Percentiles rank a stretch among this genome's conserved stretches.
Evolutionary conservation across 192 early-diverging fungal genomes (phyloP).

Genomic region (Backusella westeae): DNA sequence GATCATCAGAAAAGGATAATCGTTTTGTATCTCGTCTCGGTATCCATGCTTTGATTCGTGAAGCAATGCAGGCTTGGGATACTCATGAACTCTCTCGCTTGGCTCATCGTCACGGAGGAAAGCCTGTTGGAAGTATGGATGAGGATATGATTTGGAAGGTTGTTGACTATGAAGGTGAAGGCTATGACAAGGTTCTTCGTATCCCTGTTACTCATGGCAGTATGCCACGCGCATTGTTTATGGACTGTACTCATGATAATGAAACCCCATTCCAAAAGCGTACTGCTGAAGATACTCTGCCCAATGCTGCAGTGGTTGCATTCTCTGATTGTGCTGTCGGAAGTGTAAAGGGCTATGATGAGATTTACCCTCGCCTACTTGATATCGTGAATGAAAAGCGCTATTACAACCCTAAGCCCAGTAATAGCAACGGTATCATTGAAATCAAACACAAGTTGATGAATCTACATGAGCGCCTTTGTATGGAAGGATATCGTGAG

Average conservation of each 20-base stretch:
- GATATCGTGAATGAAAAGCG: conserved; percentile 88
- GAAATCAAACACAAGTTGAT: conserved; percentile 72
- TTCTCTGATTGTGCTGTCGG: conserved; percentile 92
- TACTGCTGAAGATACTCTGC: conserved; percentile 84
- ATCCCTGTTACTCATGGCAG: conserved; percentile 77
- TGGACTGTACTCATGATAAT: conserved; percentile 99
- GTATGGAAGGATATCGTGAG: conserved; percentile 81
- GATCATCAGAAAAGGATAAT: conserved; percentile 91
- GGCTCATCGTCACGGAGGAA: conserved; percentile 89
- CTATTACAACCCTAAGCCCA: conserved; percentile 67
- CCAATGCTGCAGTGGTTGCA: conserved; percentile 87
- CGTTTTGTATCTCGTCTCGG: conserved; percentile 90
- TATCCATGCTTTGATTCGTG: conserved; percentile 95
- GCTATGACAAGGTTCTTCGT: conserved; percentile 15
- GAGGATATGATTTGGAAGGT: conserved; percentile 54
- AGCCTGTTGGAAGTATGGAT: conserved; percentile 85
- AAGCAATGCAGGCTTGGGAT: conserved; percentile 99
- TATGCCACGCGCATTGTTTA: conserved; percentile 90
- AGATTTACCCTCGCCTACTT: conserved; percentile 83
- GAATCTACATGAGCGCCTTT: conserved; percentile 79
- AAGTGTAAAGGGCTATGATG: conserved; percentile 98
- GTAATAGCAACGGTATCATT: conserved; percentile 55
- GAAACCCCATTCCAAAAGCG: conserved; percentile 93
- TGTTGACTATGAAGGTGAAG: conserved; percentile 31
- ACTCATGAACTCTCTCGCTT: conserved; percentile 84